Base-by-base conservation (phyloP, 768 basidiomycete genomes). In the Tulasnella sp. region DNA sequence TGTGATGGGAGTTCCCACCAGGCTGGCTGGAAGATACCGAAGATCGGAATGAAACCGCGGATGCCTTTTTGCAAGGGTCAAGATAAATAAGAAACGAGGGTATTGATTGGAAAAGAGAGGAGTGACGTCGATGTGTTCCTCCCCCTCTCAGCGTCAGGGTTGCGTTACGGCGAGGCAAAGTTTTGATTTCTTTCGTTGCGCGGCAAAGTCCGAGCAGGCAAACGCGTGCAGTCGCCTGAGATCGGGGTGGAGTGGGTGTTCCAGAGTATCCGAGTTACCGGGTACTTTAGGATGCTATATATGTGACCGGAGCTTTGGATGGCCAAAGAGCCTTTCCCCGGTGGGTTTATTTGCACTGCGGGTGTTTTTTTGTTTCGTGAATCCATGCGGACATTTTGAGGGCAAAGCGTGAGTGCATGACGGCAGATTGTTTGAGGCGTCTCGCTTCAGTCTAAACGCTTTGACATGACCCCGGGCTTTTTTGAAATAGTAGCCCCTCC, bases 341-440 rank as follows among this genome's bases (percentile, higher is more conserved):
- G n/a, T 68, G 10, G 62, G 27, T 68, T 27, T 27, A 36, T 68
- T 36, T 19, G 62, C 16, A 18, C 18, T 68, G 27, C 27, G 62
- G n/a, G 31, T 14, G 27, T 2, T n/a, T 21, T 62, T 3, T n/a
- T 62, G 7, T 36, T 68, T 27, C 4, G 58, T 14, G n/a, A 68
- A 5, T 24, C 62, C 24, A 27, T 24, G 62, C 62, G 18, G 62
- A 31, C 14, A n/a, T 68, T 34, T 14, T 31, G 62, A 68, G 62
- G 62, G 62, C 62, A 36, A 68, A 36, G 62, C 62, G 62, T 68
- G 62, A 68, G 62, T 68, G 62, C n/a, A 52, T 52, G 62, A 27
- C 62, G 62, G 62, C 52, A 52, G 52, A 21, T 52, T 68, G n/a
- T 68, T 68, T 34, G 62, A 68, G 62, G 62, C 27, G 31, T 14